A percentile compares a stretch with the other conserved stretches of the same genome.
These are phyloP conservation scores for Rutstroemia sp. DNA, from an alignment of 2,329 filamentous ascomycete species.

Conservation along the genomic window DNA sequence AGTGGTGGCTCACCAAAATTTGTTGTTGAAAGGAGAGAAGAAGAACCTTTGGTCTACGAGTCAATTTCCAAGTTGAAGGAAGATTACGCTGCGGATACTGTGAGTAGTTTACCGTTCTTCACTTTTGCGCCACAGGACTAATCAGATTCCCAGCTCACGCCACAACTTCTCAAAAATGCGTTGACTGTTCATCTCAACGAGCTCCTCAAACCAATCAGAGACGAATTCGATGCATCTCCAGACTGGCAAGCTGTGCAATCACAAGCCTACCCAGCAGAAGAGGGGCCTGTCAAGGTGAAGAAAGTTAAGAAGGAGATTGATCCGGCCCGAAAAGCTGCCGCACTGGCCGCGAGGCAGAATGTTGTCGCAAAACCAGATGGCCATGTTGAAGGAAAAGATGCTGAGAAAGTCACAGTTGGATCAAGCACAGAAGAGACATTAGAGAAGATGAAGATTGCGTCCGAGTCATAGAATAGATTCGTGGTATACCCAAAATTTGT, in stretches of 20 bases:
- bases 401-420: slow-evolving; percentile 20
- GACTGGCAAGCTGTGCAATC: slow-evolving; percentile 76
- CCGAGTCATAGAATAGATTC: slow-evolving; percentile 18
- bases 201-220: slow-evolving; percentile 71
- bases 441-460: slow-evolving; percentile 20
- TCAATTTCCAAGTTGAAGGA: slow-evolving; percentile 5
- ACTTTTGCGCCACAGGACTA: not conserved
- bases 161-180: slow-evolving; percentile 82
- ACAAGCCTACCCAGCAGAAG: slow-evolving; percentile 75
- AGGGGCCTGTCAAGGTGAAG: slow-evolving; percentile 56
- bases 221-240: slow-evolving; percentile 58
- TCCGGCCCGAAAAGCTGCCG: slow-evolving; percentile 26
- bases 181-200: slow-evolving; percentile 65
- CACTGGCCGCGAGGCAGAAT: slow-evolving; percentile 20
- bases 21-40: slow-evolving; percentile 37
- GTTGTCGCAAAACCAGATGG: slow-evolving; percentile 25
- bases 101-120: not conserved
- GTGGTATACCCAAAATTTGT: slow-evolving; percentile 11
- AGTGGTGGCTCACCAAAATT: slow-evolving; percentile 39
- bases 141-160: slow-evolving; percentile 53
- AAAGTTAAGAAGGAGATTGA: slow-evolving; percentile 54
- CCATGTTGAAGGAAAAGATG: slow-evolving; percentile 21
- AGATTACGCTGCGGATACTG: slow-evolving; percentile 2
- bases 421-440: slow-evolving; percentile 20
- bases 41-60: slow-evolving; percentile 6